Evolutionary conservation across 169 alveolate genomes (phyloP), one percentile per base, ranked within the genome.

Genomic region (Plasmodium billcollinsi): DNA sequence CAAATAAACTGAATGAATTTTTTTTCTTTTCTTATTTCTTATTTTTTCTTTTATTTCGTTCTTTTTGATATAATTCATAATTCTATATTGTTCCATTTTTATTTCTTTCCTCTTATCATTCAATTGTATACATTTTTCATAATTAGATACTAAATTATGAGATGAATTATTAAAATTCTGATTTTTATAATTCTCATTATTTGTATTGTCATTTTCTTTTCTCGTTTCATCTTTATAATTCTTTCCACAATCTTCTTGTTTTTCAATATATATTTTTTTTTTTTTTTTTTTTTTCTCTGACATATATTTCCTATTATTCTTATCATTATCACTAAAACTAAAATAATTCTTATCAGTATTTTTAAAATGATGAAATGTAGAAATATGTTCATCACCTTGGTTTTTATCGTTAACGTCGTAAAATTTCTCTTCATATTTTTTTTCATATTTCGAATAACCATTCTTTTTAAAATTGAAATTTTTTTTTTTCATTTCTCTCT

Each of bases 21-120:
- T 86, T 86, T 62, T 73, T 58, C 71, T 86, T 62, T 86, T 86
- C 73, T 67, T 61, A 2, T 20, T 73, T n/a, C 92, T 62, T 62
- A 86, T 72, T 72, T 71, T 86, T 71, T 86, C 88, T 67, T 86
- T 86, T 73, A 86, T 73, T 86, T 71, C 88, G 15, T 86, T 86
- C 24, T 59, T 73, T 26, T 33, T 86, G 49, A 86, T 65, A 62
- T 73, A 50, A 20, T 86, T 70, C 21, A n/a, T 45, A 43, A 86
- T 20, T 54, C 63, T 70, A 45, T 43, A 52, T 18, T 86, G 65
- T 15, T 85, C 62, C 20, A 71, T 47, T 54, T 47, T 62, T 63
- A 21, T 33, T 50, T 65, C 89, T n/a, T 76, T 50, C 15, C 62
- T 29, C 15, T 33, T 58, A 20, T 74, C 62, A 43, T 74, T 50